A percentile compares a stretch with the other conserved stretches of the same genome.
Conservation (phyloP, 169 alveolate genomes). For the Cyclospora cayetanensis region DNA sequence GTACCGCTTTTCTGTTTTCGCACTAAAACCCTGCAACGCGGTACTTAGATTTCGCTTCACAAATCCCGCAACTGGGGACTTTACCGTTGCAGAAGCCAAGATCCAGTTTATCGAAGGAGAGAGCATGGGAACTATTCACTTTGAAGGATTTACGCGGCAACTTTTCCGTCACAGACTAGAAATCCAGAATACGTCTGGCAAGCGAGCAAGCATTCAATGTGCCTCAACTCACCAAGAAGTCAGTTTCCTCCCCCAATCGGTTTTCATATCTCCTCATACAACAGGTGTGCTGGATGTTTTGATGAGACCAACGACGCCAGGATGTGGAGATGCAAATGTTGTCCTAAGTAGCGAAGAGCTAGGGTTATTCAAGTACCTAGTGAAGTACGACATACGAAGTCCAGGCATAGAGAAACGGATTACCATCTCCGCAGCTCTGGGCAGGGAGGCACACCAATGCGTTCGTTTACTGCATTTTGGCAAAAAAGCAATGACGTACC, state of each 20-base stretch:
- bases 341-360: conserved; percentile 59
- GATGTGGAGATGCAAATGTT: conserved; percentile 47
- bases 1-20: conserved; percentile 62
- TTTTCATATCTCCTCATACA: conserved; percentile 45
- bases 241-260: conserved; percentile 50
- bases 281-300: conserved; percentile 46
- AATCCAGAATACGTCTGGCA: conserved; percentile 19
- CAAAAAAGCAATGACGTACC: conserved; percentile 56
- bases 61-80: conserved; percentile 54
- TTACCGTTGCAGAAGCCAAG: conserved; percentile 49
- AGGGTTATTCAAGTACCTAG: conserved; percentile 59
- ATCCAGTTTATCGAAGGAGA: conserved; percentile 62
- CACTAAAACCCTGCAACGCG: conserved; percentile 41
- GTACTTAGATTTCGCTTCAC: conserved; percentile 51
- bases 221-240: conserved; percentile 58
- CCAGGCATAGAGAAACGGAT: conserved; percentile 65
- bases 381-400: conserved; percentile 22
- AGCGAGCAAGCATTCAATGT: conserved; percentile 33
- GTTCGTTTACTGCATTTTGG: conserved; percentile 73
- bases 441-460: conserved; percentile 37
- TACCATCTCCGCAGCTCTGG: conserved; percentile 71
- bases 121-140: conserved; percentile 29
- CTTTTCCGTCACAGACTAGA: conserved; percentile 9
- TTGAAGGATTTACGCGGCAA: conserved; percentile 61
- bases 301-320: conserved; percentile 62